Percentiles rank a stretch among this genome's conserved stretches.
Conservation (phyloP, 2,329 filamentous ascomycete species). For the Phaeomoniella chlamydospora region DNA sequence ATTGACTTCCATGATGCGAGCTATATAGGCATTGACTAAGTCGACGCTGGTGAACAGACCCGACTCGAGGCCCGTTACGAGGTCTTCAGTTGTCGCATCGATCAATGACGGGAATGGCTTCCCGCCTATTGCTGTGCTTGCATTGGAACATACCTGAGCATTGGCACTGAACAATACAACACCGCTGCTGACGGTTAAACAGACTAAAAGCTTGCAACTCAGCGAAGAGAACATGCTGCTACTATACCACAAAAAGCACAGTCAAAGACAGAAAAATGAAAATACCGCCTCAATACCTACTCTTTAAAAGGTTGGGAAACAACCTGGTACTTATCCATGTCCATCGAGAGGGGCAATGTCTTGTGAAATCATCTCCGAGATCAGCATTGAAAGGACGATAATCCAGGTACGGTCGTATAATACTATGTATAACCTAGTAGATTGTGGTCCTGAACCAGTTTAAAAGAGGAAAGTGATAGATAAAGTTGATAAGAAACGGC, state of each 20-base stretch:
- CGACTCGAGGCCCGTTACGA: constrained; percentile 32
- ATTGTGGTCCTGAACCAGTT: neutral
- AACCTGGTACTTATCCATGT: neutral
- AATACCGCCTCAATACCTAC: neutral
- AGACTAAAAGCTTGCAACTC: neutral
- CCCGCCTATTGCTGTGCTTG: constrained; percentile 7
- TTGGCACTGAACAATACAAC: neutral
- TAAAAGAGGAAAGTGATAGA: neutral
- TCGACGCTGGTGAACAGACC: constrained; percentile 41
- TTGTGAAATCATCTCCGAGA: neutral
- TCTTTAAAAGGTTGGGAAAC: neutral
- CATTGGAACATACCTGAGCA: constrained; percentile 5
- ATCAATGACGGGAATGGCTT: constrained; percentile 24
- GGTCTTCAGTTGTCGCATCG: constrained; percentile 36
- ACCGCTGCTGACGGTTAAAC: neutral
- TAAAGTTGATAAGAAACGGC: neutral
- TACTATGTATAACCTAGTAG: neutral
- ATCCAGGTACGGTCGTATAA: neutral
- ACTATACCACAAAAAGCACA: too few relatives aligned
- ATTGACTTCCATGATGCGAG: constrained; percentile 39
- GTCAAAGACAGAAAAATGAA: neutral
- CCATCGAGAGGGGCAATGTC: neutral
- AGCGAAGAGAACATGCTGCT: neutral
- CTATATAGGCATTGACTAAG: constrained; percentile 37
- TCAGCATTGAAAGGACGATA: neutral